Base-by-base conservation (phyloP, 2,329 filamentous ascomycete genomes). In the Pseudogymnoascus sp. region DNA sequence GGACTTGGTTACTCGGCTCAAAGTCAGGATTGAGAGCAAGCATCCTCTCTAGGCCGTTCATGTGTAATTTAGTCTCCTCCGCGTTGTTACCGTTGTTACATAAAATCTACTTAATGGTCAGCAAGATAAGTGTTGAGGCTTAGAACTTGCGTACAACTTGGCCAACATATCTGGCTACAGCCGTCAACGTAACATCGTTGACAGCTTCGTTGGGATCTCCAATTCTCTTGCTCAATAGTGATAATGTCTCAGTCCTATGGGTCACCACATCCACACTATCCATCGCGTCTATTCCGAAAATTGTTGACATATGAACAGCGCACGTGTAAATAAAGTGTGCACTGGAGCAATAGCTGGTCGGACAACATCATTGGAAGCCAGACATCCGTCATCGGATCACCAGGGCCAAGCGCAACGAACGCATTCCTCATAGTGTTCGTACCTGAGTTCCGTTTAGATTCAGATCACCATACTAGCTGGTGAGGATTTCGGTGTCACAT, bases 341-440 rank as follows among this genome's bases (percentile, higher is more conserved):
- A 61, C 23, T 61, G 59, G 11, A 61, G 43, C 8, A 52, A 45
- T 16, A 61, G 5, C 14, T 61, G 21, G 21, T 61, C 60, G n/a
- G 60, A 61, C 16, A 61, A 21, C 28, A 61, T 61, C 40, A 61
- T 45, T 49, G 60, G 60, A 11, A 61, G 23, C 60, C 60, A 61
- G 3, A 61, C 11, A 11, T 61, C 60, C 21, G 16, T 31, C 60
- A 61, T 61, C 16, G 60, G 60, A n/a, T 61, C 23, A 11, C 60
- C 60, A 21, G 38, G 60, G 21, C 60, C 60, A 6, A 61, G 60
- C 28, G 18, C 37, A 25, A 61, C 21, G n/a, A 61, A 45, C 14
- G 38, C 16, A 41, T 61, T 45, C 9, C 40, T 45, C 60, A 61
- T 61, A n/a, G 12, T 31, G 45, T n/a, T 21, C 16, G n/a, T 33